Evolutionary conservation across 257 asterid species (phyloP).

Genomic region (Craterostigma plantagineum): DNA sequence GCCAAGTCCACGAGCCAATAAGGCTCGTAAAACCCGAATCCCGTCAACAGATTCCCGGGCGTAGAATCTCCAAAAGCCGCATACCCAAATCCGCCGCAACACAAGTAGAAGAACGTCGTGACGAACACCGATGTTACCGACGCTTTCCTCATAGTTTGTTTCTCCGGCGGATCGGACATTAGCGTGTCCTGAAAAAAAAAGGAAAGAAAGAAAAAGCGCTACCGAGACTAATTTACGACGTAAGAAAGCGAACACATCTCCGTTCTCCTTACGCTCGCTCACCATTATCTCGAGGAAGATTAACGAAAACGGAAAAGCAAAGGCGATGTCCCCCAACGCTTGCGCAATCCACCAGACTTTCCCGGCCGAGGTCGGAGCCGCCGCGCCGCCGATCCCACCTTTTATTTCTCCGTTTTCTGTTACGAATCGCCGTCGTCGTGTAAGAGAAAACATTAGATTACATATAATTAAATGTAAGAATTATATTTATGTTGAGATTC

Average conservation of each 20-base stretch:
- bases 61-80: conserved; percentile 79
- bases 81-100: conserved; percentile 87
- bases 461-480: background rate
- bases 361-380: conserved; percentile 17
- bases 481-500: too few relatives aligned
- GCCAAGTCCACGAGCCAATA: conserved; percentile 79
- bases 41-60: conserved; percentile 79
- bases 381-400: conserved; percentile 50
- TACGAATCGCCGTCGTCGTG: background rate
- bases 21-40: conserved; percentile 69
- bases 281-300: conserved; percentile 67
- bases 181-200: conserved; percentile 42
- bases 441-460: background rate
- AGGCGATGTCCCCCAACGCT: conserved; percentile 66
- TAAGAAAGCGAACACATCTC: too few relatives aligned
- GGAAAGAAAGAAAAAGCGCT: too few relatives aligned
- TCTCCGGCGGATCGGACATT: conserved; percentile 50
- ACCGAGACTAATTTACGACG: background rate
- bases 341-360: conserved; percentile 44
- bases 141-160: conserved; percentile 53
- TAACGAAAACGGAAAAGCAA: conserved; percentile 54
- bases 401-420: conserved; percentile 49
- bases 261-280: conserved; percentile 1
- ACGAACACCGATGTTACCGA: conserved; percentile 29
- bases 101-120: conserved; percentile 52